Evolutionary conservation across 1,139 yeast species (phyloP).

Genomic region (Pneumocystis murina): DNA sequence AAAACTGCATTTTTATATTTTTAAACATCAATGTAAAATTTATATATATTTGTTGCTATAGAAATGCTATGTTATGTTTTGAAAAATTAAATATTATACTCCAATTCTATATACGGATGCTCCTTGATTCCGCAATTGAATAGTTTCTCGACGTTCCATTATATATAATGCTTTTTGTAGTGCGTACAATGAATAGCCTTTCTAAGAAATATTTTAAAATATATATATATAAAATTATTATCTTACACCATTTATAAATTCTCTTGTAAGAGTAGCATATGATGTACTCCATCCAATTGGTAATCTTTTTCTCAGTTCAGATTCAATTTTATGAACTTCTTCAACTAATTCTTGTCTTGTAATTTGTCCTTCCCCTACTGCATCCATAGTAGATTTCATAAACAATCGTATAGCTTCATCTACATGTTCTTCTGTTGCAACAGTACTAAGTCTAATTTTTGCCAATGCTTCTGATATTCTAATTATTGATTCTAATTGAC

Average conservation of each 20-base stretch:
- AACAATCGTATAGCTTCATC: conserved; percentile 90
- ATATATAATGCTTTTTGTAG: conserved; percentile 71
- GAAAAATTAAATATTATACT: conserved; percentile 27
- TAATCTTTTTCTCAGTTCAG: conserved; percentile 71
- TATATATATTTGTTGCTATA: not conserved
- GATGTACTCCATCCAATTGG: conserved; percentile 97
- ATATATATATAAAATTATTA: conserved; percentile 8
- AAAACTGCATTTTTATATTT: no score
- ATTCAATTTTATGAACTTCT: conserved; percentile 68
- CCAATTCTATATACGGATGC: conserved; percentile 73
- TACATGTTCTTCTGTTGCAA: conserved; percentile 79
- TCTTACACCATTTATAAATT: conserved; percentile 46
- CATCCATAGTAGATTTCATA: conserved; percentile 96
- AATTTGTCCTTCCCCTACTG: conserved; percentile 71
- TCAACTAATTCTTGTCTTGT: conserved; percentile 39
- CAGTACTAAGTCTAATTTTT: conserved; percentile 64
- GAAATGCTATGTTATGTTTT: not conserved
- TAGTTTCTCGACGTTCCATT: conserved; percentile 72
- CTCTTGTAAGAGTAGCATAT: conserved; percentile 66
- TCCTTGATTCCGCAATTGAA: conserved; percentile 78
- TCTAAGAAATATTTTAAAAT: conserved; percentile 17
- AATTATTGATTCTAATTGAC: conserved; percentile 93
- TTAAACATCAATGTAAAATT: not conserved
- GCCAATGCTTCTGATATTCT: conserved; percentile 94
- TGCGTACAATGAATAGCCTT: conserved; percentile 52